Evolutionary conservation across 306 rosid species (phyloP), one percentile per base, ranked within the genome.

Genomic region (Macrotyloma uniflorum): DNA sequence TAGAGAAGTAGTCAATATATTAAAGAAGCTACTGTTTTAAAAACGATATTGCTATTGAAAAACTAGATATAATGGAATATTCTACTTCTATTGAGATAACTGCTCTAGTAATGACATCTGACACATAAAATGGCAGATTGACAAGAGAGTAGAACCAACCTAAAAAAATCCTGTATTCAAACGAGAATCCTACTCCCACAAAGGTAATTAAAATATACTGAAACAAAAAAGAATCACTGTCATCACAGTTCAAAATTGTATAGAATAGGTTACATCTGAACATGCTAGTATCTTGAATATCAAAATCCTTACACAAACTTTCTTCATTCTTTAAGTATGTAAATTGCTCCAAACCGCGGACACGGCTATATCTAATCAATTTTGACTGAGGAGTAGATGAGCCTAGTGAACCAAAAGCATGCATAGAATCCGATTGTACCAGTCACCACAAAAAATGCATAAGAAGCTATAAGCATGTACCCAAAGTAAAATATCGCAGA

Each of bases 321-420:
- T 76, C 74, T 75, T 77, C 82, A 42, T 80, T 80, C 81, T 83
- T 54, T 81, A 49, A 82, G 79, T 80, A 77, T 57, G 79, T 6
- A 70, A 76, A 77, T 70, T 74, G 70, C 28, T 65, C 58, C 58
- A 38, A 85, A 77, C 76, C 54, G 49, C 76, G 18, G 49, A 36
- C n/a, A n/a, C 47, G 20, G 67, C 82, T 72, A 55, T 71, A 54
- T 55, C 87, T 84, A 92, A 86, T 95, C 98, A 24, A 95, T 93
- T 79, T 95, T 95, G 86, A 95, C 98, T 1, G 98, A 95, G 19
- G 98, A 95, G 96, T 95, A 95, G 87, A 95, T 95, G 79, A 95
- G 97, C 86, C 98, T 89, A 12, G 97, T 95, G 89, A 95, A 95
- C 97, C 96, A 92, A 80, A 91, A 91, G 93, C 98, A 95, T 1